phyloP scores from a whole-genome alignment of 2,329 filamentous ascomycete species.

The Curvularia lunata region DNA sequence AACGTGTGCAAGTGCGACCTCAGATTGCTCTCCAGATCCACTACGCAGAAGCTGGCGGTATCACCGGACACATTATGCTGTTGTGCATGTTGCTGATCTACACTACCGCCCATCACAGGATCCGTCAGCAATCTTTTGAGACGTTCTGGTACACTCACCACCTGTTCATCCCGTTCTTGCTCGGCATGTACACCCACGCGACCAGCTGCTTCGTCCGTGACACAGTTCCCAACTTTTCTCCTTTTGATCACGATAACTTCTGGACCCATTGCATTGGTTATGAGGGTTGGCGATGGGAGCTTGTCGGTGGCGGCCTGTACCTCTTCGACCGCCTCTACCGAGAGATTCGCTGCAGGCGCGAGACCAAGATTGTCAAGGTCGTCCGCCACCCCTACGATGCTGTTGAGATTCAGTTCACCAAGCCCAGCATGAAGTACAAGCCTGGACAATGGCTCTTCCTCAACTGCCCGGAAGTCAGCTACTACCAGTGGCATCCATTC shows the following conservation, averaged over 20 bases:
- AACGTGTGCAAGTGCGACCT: slow-evolving; percentile 80
- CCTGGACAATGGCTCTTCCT: slow-evolving; percentile 98
- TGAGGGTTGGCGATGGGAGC: slow-evolving; percentile 95
- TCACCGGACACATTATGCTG: slow-evolving; percentile 97
- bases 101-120: slow-evolving; percentile 90
- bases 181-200: slow-evolving; percentile 94
- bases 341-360: slow-evolving; percentile 81
- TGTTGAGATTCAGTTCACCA: slow-evolving; percentile 95
- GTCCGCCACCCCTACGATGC: slow-evolving; percentile 96
- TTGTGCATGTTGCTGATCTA: slow-evolving; percentile 99
- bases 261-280: slow-evolving; percentile 96
- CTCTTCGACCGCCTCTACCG: slow-evolving; percentile 87
- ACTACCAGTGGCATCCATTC: slow-evolving; percentile 96
- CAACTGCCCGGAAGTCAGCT: slow-evolving; percentile 86
- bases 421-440: slow-evolving; percentile 97
- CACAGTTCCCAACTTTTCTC: slow-evolving; percentile 72
- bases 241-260: slow-evolving; percentile 80
- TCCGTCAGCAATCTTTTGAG: slow-evolving; percentile 96
- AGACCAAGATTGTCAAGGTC: slow-evolving; percentile 90
- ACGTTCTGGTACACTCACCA: slow-evolving; percentile 99
- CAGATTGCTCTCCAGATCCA: slow-evolving; percentile 87
- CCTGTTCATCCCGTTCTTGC: slow-evolving; percentile 93
- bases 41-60: slow-evolving; percentile 84
- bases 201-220: slow-evolving; percentile 96
- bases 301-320: slow-evolving; percentile 84